Base-by-base conservation (phyloP, 2,329 filamentous ascomycete species). In the Cladosporium sp. region DNA sequence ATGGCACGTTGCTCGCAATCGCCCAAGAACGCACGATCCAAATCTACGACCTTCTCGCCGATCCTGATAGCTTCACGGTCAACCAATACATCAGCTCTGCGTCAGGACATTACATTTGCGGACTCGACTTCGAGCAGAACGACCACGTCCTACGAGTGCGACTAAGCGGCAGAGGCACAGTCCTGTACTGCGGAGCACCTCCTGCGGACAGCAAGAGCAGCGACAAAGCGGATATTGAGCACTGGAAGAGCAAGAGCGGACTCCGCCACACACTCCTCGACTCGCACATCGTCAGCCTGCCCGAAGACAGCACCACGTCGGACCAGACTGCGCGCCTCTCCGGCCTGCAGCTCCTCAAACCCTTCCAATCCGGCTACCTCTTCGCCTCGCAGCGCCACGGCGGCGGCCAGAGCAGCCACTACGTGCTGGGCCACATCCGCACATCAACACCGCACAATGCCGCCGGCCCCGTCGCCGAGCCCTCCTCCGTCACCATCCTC, bases 171-270 rank as follows among this genome's bases (percentile, higher is more conserved):
- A 68, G 65, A 37, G 66, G 67, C 8, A 57, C 61, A 2, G 64
- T 68, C 1, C 32, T 68, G n/a, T 69, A 69, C 43, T 58, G 67
- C 6, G 67, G 67, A 31, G 63, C 60, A n/a, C 63, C 67, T 16
- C 19, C 35, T 42, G 33, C 40, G 38, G 16, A 42, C 10, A 31
- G 34, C 38, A 28, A 49, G 9, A 53, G 37, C n/a, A 43, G 33
- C 5, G 19, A 43, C 13, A 43, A 45, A n/a, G 61, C 61, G 4
- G 48, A 49, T 4, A 54, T 68, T 7, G 57, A 62, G 13, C 61
- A 68, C 44, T 69, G 67, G 66, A 64, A 66, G 56, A 63, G 61
- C 54, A 63, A 60, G 40, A 54, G 53, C 6, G 67, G 66, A 3
- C 46, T 68, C 19, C 59, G 58, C 42, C 62, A 66, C 44, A 56